Conservation (phyloP, 768 basidiomycete species). For the Sarcomyxa edulis region DNA sequence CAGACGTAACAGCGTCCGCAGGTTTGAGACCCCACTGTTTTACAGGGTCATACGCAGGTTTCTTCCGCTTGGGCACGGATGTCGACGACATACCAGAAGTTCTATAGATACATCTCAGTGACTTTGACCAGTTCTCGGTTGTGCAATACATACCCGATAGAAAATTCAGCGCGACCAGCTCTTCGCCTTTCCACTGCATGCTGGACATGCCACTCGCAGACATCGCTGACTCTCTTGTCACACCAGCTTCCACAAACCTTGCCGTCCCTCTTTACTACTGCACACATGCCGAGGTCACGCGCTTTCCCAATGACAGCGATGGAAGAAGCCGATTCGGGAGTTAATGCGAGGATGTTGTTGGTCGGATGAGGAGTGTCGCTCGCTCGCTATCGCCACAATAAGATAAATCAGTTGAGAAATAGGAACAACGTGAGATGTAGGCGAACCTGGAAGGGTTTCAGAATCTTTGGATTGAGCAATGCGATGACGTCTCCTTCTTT, state of each 20-base stretch:
- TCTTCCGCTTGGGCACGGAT: slow-evolving; percentile 45
- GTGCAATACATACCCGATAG: slow-evolving; percentile 56
- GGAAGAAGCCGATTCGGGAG: slow-evolving; percentile 75
- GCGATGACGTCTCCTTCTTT: slow-evolving; percentile 89
- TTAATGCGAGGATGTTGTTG: slow-evolving; percentile 80
- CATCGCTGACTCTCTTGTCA: slow-evolving; percentile 80
- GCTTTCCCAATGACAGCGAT: slow-evolving; percentile 85
- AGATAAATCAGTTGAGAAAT: slow-evolving; percentile 1
- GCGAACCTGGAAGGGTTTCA: slow-evolving; percentile 81
- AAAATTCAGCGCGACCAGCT: slow-evolving; percentile 81
- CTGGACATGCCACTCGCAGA: slow-evolving; percentile 91
- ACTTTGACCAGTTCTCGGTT: too few relatives aligned
- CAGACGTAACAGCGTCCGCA: slow-evolving; percentile 23
- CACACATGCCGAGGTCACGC: slow-evolving; percentile 83
- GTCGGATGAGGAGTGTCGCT: slow-evolving; percentile 66
- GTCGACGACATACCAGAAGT: slow-evolving; percentile 67
- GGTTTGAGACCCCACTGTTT: slow-evolving; percentile 78
- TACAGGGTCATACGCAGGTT: slow-evolving; percentile 57
- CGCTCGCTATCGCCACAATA: slow-evolving; percentile 28
- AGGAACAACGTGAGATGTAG: not conserved
- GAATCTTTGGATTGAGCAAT: slow-evolving; percentile 79
- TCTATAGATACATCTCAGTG: slow-evolving; percentile 32
- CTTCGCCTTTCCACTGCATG: slow-evolving; percentile 70
- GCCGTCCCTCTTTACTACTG: slow-evolving; percentile 72
- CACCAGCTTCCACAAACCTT: slow-evolving; percentile 84